Evolutionary conservation across 768 basidiomycete species (phyloP).

Genomic region (Imleria badia): DNA sequence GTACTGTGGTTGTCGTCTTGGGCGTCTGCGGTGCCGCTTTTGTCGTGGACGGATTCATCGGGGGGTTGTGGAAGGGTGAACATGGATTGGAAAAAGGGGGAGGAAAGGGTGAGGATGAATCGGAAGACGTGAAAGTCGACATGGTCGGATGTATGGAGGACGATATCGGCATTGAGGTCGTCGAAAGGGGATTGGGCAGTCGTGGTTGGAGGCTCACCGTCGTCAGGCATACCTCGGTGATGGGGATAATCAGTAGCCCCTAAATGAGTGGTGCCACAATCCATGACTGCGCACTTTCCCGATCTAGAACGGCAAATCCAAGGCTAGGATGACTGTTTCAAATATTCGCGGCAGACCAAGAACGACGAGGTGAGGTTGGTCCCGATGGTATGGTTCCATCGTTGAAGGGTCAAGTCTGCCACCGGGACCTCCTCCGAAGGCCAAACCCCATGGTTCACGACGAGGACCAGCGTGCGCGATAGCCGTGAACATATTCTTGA

Average conservation of each 20-base stretch:
- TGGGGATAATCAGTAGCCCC: not conserved
- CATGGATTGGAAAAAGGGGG: constrained; percentile 4
- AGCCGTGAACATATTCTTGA: constrained; percentile 47
- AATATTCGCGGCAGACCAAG: constrained; percentile 62
- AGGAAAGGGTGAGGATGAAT: constrained; percentile 3
- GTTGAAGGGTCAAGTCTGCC: constrained; percentile 55
- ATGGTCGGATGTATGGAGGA: constrained; percentile 3
- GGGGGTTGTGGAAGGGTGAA: constrained; percentile 4
- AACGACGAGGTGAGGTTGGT: constrained; percentile 69
- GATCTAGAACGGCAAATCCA: too few species aligned
- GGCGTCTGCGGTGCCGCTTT: too few species aligned
- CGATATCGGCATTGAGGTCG: not conserved
- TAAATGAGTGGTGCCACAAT: too few species aligned
- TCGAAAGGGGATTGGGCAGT: constrained; percentile 1
- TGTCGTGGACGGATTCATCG: too few species aligned
- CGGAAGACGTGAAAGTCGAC: constrained; percentile 2
- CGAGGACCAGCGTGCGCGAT: constrained; percentile 42
- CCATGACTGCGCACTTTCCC: too few species aligned
- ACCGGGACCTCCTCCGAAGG: constrained; percentile 47
- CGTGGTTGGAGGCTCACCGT: not conserved
- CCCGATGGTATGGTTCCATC: constrained; percentile 61
- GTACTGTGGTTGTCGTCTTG: too few species aligned
- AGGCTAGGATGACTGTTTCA: too few species aligned
- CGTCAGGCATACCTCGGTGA: not conserved
- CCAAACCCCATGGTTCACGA: constrained; percentile 65